phyloP scores from a whole-genome alignment of 2,329 filamentous ascomycete genomes.

The Hymenoscyphus linearis region DNA sequence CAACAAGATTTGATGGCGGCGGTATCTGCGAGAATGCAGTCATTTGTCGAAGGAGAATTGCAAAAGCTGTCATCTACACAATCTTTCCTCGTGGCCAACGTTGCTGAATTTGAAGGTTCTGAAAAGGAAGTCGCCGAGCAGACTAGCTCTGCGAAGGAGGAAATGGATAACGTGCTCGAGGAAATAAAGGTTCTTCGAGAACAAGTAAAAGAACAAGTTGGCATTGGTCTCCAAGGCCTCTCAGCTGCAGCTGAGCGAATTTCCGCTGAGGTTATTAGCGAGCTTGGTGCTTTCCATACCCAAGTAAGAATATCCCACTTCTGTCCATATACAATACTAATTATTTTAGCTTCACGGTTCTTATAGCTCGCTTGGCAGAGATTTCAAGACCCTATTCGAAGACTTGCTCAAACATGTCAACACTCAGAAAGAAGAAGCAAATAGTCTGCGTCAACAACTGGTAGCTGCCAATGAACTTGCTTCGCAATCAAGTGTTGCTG shows the following conservation, averaged over 20 bases:
- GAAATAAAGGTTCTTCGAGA: conserved; percentile 89
- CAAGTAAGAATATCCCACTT: conserved; percentile 40
- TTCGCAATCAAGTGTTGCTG: conserved; percentile 60
- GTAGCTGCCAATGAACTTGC: conserved; percentile 63
- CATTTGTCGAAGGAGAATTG: conserved; percentile 72
- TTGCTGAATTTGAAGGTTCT: conserved; percentile 61
- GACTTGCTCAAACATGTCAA: conserved; percentile 69
- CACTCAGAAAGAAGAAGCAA: conserved; percentile 71
- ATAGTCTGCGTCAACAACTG: conserved; percentile 67
- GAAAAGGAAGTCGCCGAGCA: conserved; percentile 63
- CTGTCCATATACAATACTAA: not conserved
- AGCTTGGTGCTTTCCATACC: conserved; percentile 77
- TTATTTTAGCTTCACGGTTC: conserved; percentile 66
- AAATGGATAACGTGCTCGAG: conserved; percentile 86
- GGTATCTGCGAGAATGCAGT: conserved; percentile 67
- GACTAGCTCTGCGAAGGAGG: conserved; percentile 65
- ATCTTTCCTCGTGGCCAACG: conserved; percentile 63
- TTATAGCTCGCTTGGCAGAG: conserved; percentile 75
- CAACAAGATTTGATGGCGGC: conserved; percentile 66
- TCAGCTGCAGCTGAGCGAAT: conserved; percentile 83
- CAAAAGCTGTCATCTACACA: conserved; percentile 66
- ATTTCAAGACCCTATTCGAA: conserved; percentile 84
- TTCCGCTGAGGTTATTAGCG: conserved; percentile 79
- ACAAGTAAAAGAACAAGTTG: conserved; percentile 79
- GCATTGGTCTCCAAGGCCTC: conserved; percentile 76